Percentiles rank a stretch among this genome's conserved stretches.
These are phyloP conservation scores for Apocynum venetum DNA, from an alignment of 257 asterid genomes.

Conservation along the genomic window DNA sequence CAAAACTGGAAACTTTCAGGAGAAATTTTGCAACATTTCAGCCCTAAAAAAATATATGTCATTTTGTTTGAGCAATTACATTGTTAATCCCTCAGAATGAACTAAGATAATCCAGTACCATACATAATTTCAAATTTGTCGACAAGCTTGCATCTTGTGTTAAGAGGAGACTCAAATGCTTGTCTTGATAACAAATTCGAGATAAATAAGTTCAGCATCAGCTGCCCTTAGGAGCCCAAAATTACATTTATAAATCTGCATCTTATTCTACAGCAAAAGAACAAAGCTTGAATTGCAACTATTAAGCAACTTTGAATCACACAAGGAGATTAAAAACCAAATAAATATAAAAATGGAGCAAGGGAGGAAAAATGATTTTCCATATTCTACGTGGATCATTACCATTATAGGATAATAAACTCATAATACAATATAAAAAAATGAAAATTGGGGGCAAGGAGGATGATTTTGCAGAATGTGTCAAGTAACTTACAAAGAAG, in stretches of 20 bases:
- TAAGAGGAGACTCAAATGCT: background rate
- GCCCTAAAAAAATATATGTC: too few species aligned
- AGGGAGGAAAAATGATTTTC: background rate
- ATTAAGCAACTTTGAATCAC: background rate
- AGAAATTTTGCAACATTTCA: too few species aligned
- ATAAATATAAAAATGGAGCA: background rate
- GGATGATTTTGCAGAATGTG: background rate
- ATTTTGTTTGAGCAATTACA: too few species aligned
- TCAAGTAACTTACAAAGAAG: background rate
- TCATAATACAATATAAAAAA: background rate
- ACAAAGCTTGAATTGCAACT: background rate
- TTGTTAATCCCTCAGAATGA: background rate
- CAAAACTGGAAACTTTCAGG: background rate
- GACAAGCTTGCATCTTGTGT: too few species aligned
- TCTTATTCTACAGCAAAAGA: background rate
- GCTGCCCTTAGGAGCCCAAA: background rate
- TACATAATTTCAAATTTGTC: background rate
- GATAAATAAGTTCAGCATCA: too few species aligned
- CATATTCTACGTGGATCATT: too few species aligned
- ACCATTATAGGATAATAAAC: background rate
- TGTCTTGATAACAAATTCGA: too few species aligned
- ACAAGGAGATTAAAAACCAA: background rate
- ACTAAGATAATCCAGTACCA: background rate
- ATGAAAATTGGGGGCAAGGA: background rate
- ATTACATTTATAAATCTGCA: background rate